phyloP scores from a whole-genome alignment of 345 rosid species.

The Trapa incisa region DNA sequence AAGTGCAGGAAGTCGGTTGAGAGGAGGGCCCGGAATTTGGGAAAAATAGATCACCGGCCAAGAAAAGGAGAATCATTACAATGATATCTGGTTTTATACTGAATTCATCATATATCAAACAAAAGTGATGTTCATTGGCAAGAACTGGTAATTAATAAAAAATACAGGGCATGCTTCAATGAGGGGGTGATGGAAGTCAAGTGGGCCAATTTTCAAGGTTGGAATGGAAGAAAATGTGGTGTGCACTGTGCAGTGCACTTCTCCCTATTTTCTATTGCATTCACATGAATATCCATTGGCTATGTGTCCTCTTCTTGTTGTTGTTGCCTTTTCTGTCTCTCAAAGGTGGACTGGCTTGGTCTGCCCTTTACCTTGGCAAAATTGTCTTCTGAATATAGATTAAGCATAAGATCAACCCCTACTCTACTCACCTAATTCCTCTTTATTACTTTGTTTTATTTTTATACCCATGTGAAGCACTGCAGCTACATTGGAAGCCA shows the following conservation, averaged over 20 bases:
- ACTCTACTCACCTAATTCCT: no score
- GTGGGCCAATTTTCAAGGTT: background rate
- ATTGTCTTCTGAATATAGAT: no score
- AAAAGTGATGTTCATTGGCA: no score
- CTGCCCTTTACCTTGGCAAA: background rate
- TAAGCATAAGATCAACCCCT: no score
- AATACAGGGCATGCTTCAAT: background rate
- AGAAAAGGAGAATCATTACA: background rate
- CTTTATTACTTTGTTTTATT: no score
- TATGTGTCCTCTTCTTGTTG: background rate
- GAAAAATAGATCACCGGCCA: no score
- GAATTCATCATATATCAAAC: no score
- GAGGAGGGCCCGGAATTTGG: constrained; percentile 8
- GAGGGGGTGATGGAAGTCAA: background rate
- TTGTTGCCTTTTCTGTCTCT: constrained; percentile 1
- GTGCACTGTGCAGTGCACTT: background rate
- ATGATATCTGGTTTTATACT: no score
- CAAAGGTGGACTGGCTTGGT: constrained; percentile 4
- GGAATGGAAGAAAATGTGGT: background rate
- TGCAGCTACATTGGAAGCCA: no score
- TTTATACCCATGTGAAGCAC: no score
- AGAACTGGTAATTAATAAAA: background rate
- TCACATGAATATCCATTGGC: background rate
- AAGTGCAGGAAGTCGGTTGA: constrained; percentile 19
- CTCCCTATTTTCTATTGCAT: background rate